These are phyloP conservation scores for Clavispora asparagi DNA, from an alignment of 805 yeast genomes.

Conservation along the genomic window DNA sequence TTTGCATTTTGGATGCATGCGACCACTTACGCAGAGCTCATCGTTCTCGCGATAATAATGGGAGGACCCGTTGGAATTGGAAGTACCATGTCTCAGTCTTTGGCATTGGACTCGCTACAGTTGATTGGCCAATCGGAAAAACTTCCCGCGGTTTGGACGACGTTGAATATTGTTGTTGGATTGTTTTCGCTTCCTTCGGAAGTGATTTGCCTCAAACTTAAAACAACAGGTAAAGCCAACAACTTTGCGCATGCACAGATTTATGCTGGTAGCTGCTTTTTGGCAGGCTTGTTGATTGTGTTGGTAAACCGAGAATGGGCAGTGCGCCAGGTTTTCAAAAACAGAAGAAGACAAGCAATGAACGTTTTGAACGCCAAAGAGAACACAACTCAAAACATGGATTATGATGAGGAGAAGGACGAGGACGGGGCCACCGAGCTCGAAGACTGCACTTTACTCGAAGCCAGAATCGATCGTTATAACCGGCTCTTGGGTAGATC, in stretches of 20 bases:
- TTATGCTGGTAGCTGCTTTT: conserved; percentile 49
- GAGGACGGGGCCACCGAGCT: no score
- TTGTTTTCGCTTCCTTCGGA: conserved; percentile 43
- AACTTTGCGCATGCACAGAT: conserved; percentile 52
- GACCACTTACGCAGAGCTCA: conserved; percentile 23
- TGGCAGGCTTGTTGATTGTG: conserved; percentile 38
- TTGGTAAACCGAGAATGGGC: conserved; percentile 49
- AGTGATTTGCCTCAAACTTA: conserved; percentile 42
- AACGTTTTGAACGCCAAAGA: background rate
- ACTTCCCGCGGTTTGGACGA: conserved; percentile 38
- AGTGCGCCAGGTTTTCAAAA: conserved; percentile 21
- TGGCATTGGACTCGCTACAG: conserved; percentile 11
- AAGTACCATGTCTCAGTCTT: conserved; percentile 17
- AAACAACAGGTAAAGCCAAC: conserved; percentile 5
- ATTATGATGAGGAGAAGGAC: no score
- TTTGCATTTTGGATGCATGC: conserved; percentile 39
- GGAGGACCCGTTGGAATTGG: conserved; percentile 30
- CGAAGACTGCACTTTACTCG: no score
- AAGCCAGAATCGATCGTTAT: conserved; percentile 4
- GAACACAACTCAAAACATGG: background rate
- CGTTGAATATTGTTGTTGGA: conserved; percentile 28
- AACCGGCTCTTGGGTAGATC: conserved; percentile 6
- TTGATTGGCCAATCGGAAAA: conserved; percentile 11
- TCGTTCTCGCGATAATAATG: conserved; percentile 24
- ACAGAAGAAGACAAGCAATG: conserved; percentile 5